These are phyloP conservation scores for Paraurostyla sp. DNA, from an alignment of 73 alveolate genomes.

Conservation along the genomic window DNA sequence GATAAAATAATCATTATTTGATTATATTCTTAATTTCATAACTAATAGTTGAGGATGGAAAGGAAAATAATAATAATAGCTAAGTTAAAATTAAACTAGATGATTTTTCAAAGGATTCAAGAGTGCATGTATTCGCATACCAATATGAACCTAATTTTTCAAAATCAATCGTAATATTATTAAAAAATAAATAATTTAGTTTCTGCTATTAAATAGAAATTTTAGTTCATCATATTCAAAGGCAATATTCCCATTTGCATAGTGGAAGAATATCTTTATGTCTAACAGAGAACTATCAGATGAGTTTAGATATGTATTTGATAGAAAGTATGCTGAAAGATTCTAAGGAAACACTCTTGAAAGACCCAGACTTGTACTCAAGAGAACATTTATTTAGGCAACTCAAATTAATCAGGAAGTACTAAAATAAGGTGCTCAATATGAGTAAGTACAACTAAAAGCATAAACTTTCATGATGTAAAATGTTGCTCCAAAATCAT, in stretches of 20 bases:
- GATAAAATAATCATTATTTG: not conserved
- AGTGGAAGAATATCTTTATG: slow-evolving; percentile 88
- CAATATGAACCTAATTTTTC: slow-evolving; percentile 1
- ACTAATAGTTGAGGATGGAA: not conserved
- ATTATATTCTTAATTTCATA: no score
- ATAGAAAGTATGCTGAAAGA: slow-evolving; percentile 87
- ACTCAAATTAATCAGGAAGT: slow-evolving; percentile 86
- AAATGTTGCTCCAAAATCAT: slow-evolving; percentile 63
- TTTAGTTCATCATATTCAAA: not conserved
- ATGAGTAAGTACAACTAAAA: slow-evolving; percentile 6
- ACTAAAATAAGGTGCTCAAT: slow-evolving; percentile 76
- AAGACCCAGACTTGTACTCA: slow-evolving; percentile 89
- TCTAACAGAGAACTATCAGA: slow-evolving; percentile 87
- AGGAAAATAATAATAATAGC: not conserved
- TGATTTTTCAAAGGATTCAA: not conserved
- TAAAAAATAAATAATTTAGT: not conserved
- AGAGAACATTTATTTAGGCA: slow-evolving; percentile 79
- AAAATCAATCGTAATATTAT: not conserved
- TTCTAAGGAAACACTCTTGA: slow-evolving; percentile 94
- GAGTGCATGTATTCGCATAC: slow-evolving; percentile 65
- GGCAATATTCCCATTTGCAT: slow-evolving; percentile 74
- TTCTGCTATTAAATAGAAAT: not conserved
- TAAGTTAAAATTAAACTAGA: not conserved
- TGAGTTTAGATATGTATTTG: slow-evolving; percentile 93
- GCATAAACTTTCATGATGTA: not conserved